phyloP scores from a whole-genome alignment of 257 asterid genomes.

The Ligustrum vulgare region DNA sequence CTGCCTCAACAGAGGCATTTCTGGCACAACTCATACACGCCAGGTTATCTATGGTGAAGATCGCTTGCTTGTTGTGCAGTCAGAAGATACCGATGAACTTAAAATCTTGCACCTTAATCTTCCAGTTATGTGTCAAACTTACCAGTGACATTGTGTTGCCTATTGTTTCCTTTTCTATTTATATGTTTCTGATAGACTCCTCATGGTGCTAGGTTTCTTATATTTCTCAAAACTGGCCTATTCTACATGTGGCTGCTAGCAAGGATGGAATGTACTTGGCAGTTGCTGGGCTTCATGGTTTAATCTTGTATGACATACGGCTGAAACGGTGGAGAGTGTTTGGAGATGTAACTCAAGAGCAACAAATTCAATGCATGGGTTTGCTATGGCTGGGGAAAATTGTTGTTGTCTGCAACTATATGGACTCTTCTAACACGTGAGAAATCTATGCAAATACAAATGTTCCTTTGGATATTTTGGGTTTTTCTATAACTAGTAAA shows the following conservation, averaged over 20 bases:
- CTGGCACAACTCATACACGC: conserved; percentile 88
- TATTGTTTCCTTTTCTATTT: conserved; percentile 3
- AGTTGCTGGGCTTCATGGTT: conserved; percentile 96
- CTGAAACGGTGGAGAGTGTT: conserved; percentile 94
- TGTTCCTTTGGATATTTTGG: conserved; percentile 6
- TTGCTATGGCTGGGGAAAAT: conserved; percentile 96
- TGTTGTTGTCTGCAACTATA: conserved; percentile 92
- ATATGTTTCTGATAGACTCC: conserved; percentile 39
- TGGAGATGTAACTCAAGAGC: conserved; percentile 98
- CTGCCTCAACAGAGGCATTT: conserved; percentile 96
- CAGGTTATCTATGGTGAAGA: conserved; percentile 99
- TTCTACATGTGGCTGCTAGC: conserved; percentile 98
- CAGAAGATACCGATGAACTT: conserved; percentile 96
- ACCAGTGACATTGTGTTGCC: conserved; percentile 23
- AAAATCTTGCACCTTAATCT: conserved; percentile 90
- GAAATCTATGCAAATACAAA: conserved; percentile 33
- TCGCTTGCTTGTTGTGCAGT: conserved; percentile 92
- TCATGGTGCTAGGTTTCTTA: conserved; percentile 78
- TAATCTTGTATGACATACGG: conserved; percentile 87
- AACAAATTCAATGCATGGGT: conserved; percentile 95
- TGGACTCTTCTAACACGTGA: conserved; percentile 79
- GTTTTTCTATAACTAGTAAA: conserved; percentile 21
- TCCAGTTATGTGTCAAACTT: conserved; percentile 70
- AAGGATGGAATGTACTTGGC: conserved; percentile 98
- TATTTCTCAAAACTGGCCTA: conserved; percentile 98